These are phyloP conservation scores for Kodamaea restingae DNA, from an alignment of 805 yeast species.

Conservation along the genomic window DNA sequence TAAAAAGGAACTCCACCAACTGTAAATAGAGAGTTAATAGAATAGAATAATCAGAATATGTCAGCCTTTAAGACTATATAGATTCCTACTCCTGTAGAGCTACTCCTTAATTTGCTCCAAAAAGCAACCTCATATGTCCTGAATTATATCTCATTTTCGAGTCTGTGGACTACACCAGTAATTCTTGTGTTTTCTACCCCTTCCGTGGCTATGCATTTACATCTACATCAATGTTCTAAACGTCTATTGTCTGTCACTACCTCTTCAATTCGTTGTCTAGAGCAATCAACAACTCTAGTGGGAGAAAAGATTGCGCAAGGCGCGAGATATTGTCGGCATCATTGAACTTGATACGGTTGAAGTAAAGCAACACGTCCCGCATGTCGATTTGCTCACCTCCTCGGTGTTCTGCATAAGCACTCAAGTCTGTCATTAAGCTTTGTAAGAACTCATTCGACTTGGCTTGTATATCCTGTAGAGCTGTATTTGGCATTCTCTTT, in stretches of 20 bases:
- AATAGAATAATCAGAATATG: too few relatives aligned
- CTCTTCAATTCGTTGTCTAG: constrained; percentile 23
- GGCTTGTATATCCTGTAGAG: constrained; percentile 19
- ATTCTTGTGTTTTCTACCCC: too few relatives aligned
- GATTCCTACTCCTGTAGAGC: too few relatives aligned
- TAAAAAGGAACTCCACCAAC: constrained; percentile 1
- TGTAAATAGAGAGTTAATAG: neutral
- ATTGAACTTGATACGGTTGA: constrained; percentile 28
- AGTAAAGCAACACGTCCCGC: constrained; percentile 32
- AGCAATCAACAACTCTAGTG: constrained; percentile 32
- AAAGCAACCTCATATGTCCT: too few relatives aligned
- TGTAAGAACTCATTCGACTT: constrained; percentile 30
- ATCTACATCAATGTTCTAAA: too few relatives aligned
- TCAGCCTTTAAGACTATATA: too few relatives aligned
- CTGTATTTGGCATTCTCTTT: constrained; percentile 3
- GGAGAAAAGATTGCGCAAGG: constrained; percentile 34
- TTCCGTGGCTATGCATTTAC: too few relatives aligned
- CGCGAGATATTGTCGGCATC: constrained; percentile 22
- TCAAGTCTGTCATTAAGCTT: constrained; percentile 29
- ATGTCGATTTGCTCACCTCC: constrained; percentile 26
- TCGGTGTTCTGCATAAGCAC: constrained; percentile 33
- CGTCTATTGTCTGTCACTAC: too few relatives aligned
- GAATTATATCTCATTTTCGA: too few relatives aligned
- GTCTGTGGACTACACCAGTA: too few relatives aligned
- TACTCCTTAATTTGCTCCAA: too few relatives aligned